A percentile compares a stretch with the other conserved stretches of the same genome.
phyloP scores from a whole-genome alignment of 148 eudicot genomes.

The Fagopyrum homotropicum region DNA sequence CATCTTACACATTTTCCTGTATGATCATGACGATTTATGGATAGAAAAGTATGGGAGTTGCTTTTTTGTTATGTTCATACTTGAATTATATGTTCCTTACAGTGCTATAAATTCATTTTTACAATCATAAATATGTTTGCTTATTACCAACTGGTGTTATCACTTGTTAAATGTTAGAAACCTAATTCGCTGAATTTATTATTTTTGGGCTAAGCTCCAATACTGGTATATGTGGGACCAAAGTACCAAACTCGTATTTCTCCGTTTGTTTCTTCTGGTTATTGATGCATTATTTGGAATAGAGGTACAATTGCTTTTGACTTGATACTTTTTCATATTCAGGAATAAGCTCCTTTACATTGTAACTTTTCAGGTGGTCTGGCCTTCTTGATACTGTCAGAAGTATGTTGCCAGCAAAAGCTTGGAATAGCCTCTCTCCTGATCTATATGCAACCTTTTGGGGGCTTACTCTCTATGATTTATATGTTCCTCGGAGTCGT shows the following conservation, averaged over 20 bases:
- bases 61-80: background rate
- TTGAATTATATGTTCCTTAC: background rate
- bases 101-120: background rate
- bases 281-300: background rate
- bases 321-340: background rate
- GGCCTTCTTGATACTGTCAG: constrained; percentile 74
- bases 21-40: background rate
- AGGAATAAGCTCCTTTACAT: background rate
- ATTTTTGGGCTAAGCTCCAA: background rate
- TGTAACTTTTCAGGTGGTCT: constrained; percentile 61
- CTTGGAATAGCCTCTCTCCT: constrained; percentile 98
- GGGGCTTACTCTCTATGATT: constrained; percentile 95
- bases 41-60: background rate
- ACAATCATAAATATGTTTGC: background rate
- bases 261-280: background rate
- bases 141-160: background rate
- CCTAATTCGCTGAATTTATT: background rate
- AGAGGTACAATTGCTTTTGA: background rate
- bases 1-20: background rate
- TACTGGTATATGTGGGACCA: background rate
- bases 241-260: background rate
- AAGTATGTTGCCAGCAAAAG: constrained; percentile 86
- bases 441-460: constrained; percentile 96
- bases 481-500: constrained; percentile 84
- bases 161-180: background rate